Percentiles rank a stretch among this genome's conserved stretches.
phyloP scores from a whole-genome alignment of 192 early-diverging fungal genomes.

The Backusella australiensis region DNA sequence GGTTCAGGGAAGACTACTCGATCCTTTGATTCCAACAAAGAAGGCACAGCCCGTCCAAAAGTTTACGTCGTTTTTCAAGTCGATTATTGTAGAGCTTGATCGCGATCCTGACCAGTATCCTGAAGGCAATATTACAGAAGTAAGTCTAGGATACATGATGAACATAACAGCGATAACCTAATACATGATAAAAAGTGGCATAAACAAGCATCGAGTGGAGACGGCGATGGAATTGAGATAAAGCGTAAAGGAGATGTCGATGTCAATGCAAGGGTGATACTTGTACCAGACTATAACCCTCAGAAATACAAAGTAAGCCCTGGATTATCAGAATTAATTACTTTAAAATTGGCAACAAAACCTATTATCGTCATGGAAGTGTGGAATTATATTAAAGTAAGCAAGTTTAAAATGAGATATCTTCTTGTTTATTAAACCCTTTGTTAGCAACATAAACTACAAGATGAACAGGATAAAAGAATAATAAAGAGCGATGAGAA shows the following conservation, averaged over 20 bases:
- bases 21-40: constrained; percentile 56
- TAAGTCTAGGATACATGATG: background rate
- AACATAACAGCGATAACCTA: background rate
- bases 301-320: constrained; percentile 80
- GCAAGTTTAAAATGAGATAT: no score
- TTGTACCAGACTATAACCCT: constrained; percentile 77
- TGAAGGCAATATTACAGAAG: constrained; percentile 72
- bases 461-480: constrained; percentile 87
- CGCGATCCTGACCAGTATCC: constrained; percentile 74
- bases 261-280: constrained; percentile 74
- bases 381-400: constrained; percentile 96
- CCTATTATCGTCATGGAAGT: constrained; percentile 79
- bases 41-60: constrained; percentile 65
- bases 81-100: constrained; percentile 82
- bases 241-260: constrained; percentile 88
- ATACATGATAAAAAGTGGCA: constrained; percentile 39
- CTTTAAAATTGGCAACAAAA: constrained; percentile 72
- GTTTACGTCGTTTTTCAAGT: constrained; percentile 84
- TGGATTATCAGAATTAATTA: constrained; percentile 71
- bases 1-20: constrained; percentile 87
- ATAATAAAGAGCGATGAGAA: constrained; percentile 81
- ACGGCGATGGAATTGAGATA: constrained; percentile 88
- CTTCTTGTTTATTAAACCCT: background rate
- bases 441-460: constrained; percentile 74
- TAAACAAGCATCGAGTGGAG: constrained; percentile 45